Base-by-base conservation (phyloP, 805 yeast genomes). In the Metschnikowia lochheadii region DNA sequence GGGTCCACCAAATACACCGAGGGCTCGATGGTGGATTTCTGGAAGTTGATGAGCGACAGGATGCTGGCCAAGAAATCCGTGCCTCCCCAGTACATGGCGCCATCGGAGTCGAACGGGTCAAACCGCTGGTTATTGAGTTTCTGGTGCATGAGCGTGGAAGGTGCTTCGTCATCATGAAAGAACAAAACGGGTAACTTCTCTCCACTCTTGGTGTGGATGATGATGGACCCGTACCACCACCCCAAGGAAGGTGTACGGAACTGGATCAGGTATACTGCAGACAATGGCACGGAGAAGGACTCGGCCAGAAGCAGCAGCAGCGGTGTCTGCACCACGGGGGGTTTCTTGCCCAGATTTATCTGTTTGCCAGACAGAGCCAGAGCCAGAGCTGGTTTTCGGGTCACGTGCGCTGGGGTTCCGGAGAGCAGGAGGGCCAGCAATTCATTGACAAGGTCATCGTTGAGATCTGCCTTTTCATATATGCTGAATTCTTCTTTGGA, bases 221-320 rank as follows among this genome's bases (percentile, higher is more conserved):
- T 72, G 14, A 92, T 70, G 0, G 96, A 87, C 0, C 99, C 99
- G 68, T 80, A 82, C 97, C 97, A 92, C 82, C 90, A 84, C 1
- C 91, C 96, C 14, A 82, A 71, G 2, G 90, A 83, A 5, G 97
- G 97, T 2, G 84, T 84, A 48, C 97, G 77, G 11, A 85, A 79
- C 65, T 91, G 96, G 38, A 94, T 75, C 23, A 96, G 87, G 65
- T 83, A 92, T 5, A 92, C 63, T 52, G 77, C 78, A 35, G 79
- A 63, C 29, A 87, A 64, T 15, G 82, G 77, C 18, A 85, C 64
- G 3, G 85, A 79, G 68, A 90, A 90, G 5, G 40, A 41, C 17
- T 41, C 40, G 10, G 14, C 21, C 33, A 23, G 31, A 33, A 21
- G 21, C 10, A 83, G 72, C 20, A 67, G 45, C 2, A 77, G 70